Percentiles rank a stretch among this genome's conserved stretches.
These are phyloP conservation scores for Nitzschia sp. DNA, from an alignment of 108 stramenopile species.

Conservation along the genomic window DNA sequence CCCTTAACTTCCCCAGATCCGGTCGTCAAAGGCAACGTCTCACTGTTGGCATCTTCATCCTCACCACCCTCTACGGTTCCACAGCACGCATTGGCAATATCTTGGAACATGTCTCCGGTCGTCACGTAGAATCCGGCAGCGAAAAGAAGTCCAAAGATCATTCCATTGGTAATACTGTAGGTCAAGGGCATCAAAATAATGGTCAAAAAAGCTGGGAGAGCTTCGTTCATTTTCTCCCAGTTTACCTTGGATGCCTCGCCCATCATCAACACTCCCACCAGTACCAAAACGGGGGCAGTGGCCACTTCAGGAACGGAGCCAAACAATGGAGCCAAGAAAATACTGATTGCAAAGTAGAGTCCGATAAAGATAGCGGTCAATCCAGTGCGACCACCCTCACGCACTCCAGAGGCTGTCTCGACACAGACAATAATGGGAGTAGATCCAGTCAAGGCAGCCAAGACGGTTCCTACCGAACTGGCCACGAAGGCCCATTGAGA, in stretches of 20 bases:
- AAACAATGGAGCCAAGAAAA: constrained; percentile 61
- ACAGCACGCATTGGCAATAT: constrained; percentile 3
- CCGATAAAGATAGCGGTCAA: constrained; percentile 56
- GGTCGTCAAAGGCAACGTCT: constrained; percentile 1
- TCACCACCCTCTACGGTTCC: neutral
- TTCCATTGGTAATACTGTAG: constrained; percentile 64
- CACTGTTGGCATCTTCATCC: neutral
- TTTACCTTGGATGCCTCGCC: constrained; percentile 46
- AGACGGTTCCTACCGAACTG: constrained; percentile 41
- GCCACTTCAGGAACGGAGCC: constrained; percentile 49
- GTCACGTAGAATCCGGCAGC: constrained; percentile 36
- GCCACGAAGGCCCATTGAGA: constrained; percentile 51
- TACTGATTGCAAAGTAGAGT: constrained; percentile 39
- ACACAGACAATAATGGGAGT: constrained; percentile 61
- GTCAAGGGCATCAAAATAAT: constrained; percentile 64
- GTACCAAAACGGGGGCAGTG: constrained; percentile 55
- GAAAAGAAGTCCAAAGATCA: constrained; percentile 43
- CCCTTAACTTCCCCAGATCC: constrained; percentile 1
- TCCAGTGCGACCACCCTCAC: constrained; percentile 65
- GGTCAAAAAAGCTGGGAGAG: constrained; percentile 64
- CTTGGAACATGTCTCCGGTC: constrained; percentile 15
- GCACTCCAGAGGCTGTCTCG: constrained; percentile 57
- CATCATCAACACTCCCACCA: constrained; percentile 64
- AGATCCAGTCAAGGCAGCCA: constrained; percentile 43
- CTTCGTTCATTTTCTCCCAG: constrained; percentile 50